These are phyloP conservation scores for Grosmannia penicillata DNA, from an alignment of 2,329 filamentous ascomycete genomes.

Conservation along the genomic window DNA sequence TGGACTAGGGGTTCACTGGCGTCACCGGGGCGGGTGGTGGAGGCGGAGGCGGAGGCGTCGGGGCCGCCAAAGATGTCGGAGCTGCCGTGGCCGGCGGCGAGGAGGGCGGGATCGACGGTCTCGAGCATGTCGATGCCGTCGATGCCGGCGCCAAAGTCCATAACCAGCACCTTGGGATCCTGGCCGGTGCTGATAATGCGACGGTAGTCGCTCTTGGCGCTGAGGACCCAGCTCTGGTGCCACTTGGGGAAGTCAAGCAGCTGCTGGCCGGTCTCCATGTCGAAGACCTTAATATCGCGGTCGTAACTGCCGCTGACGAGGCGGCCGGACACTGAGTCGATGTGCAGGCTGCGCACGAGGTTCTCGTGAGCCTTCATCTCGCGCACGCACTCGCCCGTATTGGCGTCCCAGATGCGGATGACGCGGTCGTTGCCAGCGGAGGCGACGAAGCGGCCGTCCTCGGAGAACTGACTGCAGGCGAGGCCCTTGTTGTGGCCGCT, in stretches of 20 bases:
- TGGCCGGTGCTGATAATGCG: constrained; percentile 91
- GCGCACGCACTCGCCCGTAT: constrained; percentile 69
- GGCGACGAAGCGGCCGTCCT: constrained; percentile 85
- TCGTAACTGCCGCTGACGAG: constrained; percentile 91
- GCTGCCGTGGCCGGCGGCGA: neutral
- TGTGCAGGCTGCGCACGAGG: constrained; percentile 77
- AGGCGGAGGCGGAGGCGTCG: too few species aligned
- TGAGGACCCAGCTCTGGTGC: constrained; percentile 94
- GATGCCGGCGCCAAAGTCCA: constrained; percentile 69
- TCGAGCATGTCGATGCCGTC: constrained; percentile 44
- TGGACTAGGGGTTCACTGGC: too few species aligned
- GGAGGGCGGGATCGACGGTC: constrained; percentile 4
- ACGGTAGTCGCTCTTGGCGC: constrained; percentile 89
- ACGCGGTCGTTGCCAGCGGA: constrained; percentile 91
- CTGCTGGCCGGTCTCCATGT: constrained; percentile 65
- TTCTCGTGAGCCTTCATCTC: constrained; percentile 72
- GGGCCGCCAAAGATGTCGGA: neutral
- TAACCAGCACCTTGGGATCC: constrained; percentile 78
- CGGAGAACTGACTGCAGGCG: constrained; percentile 89
- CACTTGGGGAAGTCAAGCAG: constrained; percentile 81
- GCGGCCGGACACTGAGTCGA: constrained; percentile 74
- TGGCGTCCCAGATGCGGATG: constrained; percentile 92
- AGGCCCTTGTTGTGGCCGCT: constrained; percentile 81
- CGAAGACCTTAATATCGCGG: constrained; percentile 87
- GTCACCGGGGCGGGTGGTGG: too few species aligned